Evolutionary conservation across 2,329 filamentous ascomycete genomes (phyloP).

Genomic region (Domatiomyces catenatus): DNA sequence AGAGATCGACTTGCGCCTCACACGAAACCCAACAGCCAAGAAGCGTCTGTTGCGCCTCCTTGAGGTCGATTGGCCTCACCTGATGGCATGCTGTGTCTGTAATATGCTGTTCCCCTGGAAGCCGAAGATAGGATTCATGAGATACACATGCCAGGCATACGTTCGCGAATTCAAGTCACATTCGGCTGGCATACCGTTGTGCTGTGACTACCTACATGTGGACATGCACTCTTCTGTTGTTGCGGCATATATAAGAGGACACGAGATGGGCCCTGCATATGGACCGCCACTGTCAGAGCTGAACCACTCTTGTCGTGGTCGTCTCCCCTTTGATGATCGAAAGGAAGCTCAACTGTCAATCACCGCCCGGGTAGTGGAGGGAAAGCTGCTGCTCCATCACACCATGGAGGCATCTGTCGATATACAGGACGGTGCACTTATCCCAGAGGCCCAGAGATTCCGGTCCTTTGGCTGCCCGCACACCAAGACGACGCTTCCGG

Average conservation of each 20-base stretch:
- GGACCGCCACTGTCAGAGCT: slow-evolving; percentile 5
- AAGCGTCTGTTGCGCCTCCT: slow-evolving; percentile 6
- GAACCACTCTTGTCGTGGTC: slow-evolving; percentile 1
- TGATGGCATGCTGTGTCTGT: slow-evolving; percentile 3
- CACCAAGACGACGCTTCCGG: neutral
- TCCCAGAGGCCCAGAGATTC: neutral
- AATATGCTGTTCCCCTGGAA: slow-evolving; percentile 4
- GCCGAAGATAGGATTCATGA: neutral
- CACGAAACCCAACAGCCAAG: neutral
- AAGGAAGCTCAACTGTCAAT: neutral
- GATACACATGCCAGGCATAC: neutral
- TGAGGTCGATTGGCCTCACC: slow-evolving; percentile 3
- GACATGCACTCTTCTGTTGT: neutral
- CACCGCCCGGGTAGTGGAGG: neutral
- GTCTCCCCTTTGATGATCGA: neutral
- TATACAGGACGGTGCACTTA: neutral
- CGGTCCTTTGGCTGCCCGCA: neutral
- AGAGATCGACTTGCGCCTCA: neutral
- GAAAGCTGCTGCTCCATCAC: neutral
- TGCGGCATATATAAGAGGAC: slow-evolving; percentile 3
- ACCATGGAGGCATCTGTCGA: neutral
- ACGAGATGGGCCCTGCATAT: slow-evolving; percentile 4
- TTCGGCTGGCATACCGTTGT: neutral
- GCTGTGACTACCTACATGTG: slow-evolving; percentile 1
- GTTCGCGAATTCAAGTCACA: neutral